A percentile compares a stretch with the other conserved stretches of the same genome.
Evolutionary conservation across 2,329 filamentous ascomycete genomes (phyloP).

Genomic region (Chrysoporthe cubensis): DNA sequence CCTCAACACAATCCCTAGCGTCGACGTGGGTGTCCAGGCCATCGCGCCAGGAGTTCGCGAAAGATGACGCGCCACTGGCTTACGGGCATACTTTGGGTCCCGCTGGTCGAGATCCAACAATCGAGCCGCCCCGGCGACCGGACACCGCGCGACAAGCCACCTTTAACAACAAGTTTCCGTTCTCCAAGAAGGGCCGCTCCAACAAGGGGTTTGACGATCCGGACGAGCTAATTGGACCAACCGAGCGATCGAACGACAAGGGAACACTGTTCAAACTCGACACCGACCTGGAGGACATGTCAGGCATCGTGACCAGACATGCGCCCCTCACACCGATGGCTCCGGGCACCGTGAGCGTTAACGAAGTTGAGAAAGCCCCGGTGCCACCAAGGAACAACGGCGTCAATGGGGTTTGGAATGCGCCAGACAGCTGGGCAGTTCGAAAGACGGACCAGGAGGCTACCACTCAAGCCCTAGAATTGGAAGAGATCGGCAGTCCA

Average conservation of each 20-base stretch:
- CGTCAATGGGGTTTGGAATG: conserved; percentile 76
- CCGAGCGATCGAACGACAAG: conserved; percentile 54
- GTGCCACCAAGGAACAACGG: conserved; percentile 35
- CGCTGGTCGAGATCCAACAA: conserved; percentile 9
- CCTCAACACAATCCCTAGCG: conserved; percentile 58
- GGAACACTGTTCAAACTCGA: conserved; percentile 77
- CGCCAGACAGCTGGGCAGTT: conserved; percentile 96
- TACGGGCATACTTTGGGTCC: conserved; percentile 33
- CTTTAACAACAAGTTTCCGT: conserved; percentile 67
- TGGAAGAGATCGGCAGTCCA: conserved; percentile 70
- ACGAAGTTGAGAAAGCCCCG: conserved; percentile 48
- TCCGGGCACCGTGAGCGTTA: conserved; percentile 48
- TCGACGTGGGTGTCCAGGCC: conserved; percentile 42
- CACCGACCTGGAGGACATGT: conserved; percentile 87
- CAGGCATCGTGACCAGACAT: conserved; percentile 79
- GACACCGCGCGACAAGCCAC: conserved; percentile 49
- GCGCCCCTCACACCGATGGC: conserved; percentile 74
- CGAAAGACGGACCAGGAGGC: conserved; percentile 72
- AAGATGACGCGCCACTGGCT: conserved; percentile 37
- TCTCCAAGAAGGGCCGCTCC: conserved; percentile 59
- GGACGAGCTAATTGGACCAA: conserved; percentile 64
- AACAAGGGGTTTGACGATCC: conserved; percentile 53
- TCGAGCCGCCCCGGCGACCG: conserved; percentile 25
- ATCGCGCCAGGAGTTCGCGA: conserved; percentile 52
- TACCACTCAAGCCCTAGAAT: conserved; percentile 57